Conservation (phyloP, 2,329 filamentous ascomycete species). For the Fusarium paranaense region DNA sequence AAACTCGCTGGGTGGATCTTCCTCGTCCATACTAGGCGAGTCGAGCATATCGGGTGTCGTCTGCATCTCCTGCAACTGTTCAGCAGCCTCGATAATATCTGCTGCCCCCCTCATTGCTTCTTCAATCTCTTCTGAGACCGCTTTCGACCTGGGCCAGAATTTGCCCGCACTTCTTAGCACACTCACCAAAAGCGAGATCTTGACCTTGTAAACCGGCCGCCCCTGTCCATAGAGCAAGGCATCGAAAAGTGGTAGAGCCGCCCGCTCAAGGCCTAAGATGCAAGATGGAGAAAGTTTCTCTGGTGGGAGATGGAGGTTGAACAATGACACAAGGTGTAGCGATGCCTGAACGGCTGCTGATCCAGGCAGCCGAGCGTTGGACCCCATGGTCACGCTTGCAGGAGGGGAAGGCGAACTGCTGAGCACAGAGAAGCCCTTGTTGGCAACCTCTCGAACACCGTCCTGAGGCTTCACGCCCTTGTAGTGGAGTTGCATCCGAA, state of each 20-base stretch:
- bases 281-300: constrained; percentile 41
- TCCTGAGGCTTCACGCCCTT: not conserved
- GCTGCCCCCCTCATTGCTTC: not conserved
- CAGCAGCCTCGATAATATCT: not conserved
- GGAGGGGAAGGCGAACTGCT: not conserved
- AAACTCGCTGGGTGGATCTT: not conserved
- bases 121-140: constrained; percentile 13
- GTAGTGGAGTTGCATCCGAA: constrained; percentile 35
- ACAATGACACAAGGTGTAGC: constrained; percentile 30
- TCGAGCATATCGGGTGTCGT: not conserved
- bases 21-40: not conserved
- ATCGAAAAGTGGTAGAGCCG: constrained; percentile 18
- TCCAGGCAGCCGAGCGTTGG: constrained; percentile 2
- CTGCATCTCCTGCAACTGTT: not conserved
- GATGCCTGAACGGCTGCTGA: constrained; percentile 30
- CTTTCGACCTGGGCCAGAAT: constrained; percentile 33
- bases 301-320: constrained; percentile 25
- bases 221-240: constrained; percentile 7
- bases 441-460: constrained; percentile 5
- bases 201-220: constrained; percentile 8
- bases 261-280: constrained; percentile 29
- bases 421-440: constrained; percentile 2
- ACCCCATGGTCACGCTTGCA: not conserved
- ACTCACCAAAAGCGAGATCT: constrained; percentile 20
- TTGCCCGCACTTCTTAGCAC: constrained; percentile 33